Evolutionary conservation across 345 rosid species (phyloP), one percentile per base, ranked within the genome.

Genomic region (Euphorbia peplus): DNA sequence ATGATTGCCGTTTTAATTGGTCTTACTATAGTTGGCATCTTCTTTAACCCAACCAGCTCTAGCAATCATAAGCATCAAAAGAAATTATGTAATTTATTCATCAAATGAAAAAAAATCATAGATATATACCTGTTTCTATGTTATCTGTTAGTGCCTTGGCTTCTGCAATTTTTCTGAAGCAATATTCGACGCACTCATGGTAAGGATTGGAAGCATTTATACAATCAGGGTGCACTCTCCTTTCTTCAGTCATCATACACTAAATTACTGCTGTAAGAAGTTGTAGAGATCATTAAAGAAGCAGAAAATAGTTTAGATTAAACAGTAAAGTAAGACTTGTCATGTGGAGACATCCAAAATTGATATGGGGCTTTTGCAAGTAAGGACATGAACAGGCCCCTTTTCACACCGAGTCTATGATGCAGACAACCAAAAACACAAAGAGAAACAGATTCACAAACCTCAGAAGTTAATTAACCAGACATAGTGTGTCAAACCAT

Each of bases 141-240:
- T 73, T 80, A 69, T 67, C 85, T 18, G 60, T 61, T 41, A 25
- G 76, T 1, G 83, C 82, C 76, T 79, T 82, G 5, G 82, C 85
- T 81, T 87, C 90, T 4, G 90, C 95, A 30, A 95, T 91, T 74
- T 79, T 87, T 66, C 65, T 72, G 63, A 91, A 90, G 84, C 96
- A 91, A 76, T 83, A 95, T 42, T 90, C 99, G 0, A 86, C 93
- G 56, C 91, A 88, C 63, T 88, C 91, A 22, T 88, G 93, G 73
- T 81, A 87, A 52, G 90, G 96, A 76, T 90, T 90, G 12, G 86
- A 82, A 3, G 91, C 91, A 64, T 87, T 90, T 58, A 82, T 85
- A 76, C 91, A 88, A 52, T 83, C 89, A 0, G 82, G 85, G 18
- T 88, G 93, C 24, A 86, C 88, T 66, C 82, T 80, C 68, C 84